Evolutionary conservation across 108 stramenopile species (phyloP).

Genomic region (Cyclotella choctawhatcheeana): DNA sequence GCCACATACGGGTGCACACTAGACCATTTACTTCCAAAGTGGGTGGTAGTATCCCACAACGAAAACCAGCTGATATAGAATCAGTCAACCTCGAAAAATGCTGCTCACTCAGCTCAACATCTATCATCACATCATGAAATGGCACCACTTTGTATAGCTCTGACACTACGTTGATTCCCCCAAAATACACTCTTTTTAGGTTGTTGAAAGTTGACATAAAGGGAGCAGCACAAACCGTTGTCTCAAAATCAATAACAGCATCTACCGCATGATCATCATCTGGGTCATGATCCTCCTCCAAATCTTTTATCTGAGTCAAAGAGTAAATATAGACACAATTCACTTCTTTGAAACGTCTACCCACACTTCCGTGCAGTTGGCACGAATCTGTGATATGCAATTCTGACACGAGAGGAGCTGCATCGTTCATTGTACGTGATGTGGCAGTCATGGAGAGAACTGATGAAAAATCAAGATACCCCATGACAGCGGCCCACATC

Average conservation of each 20-base stretch:
- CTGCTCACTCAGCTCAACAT: background rate
- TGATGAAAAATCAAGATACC: background rate
- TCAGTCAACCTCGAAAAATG: background rate
- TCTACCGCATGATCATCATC: background rate
- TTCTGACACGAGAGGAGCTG: background rate
- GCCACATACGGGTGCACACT: background rate
- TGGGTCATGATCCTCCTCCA: background rate
- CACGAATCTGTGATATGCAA: background rate
- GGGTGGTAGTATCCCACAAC: background rate
- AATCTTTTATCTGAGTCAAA: background rate
- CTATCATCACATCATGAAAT: background rate
- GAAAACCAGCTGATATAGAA: background rate
- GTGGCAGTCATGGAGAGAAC: background rate
- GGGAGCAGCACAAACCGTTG: background rate
- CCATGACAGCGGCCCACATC: slow-evolving; percentile 2
- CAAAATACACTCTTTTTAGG: background rate
- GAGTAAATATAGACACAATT: background rate
- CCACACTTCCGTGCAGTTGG: background rate
- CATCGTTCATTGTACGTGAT: background rate
- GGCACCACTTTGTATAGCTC: background rate
- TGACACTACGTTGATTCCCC: background rate
- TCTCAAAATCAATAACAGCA: too few species aligned
- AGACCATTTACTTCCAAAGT: background rate
- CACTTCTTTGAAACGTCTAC: slow-evolving; percentile 1
- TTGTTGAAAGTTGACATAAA: background rate